These are phyloP conservation scores for Anthostomella pinea DNA, from an alignment of 2,329 filamentous ascomycete genomes.

Conservation along the genomic window DNA sequence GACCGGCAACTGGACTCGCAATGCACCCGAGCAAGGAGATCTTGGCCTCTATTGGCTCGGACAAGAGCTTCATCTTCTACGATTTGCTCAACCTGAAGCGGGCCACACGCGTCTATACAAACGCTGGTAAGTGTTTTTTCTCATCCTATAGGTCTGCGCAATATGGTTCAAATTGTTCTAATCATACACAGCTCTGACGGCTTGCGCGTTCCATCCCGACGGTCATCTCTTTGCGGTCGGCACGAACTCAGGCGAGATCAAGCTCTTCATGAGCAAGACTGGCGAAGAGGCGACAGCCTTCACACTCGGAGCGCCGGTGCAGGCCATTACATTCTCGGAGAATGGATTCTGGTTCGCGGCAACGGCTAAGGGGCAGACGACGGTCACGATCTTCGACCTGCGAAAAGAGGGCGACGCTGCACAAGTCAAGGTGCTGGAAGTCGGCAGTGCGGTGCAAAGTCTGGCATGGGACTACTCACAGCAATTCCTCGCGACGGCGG, in stretches of 20 bases:
- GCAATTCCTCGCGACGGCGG: constrained; percentile 83
- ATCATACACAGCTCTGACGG: constrained; percentile 63
- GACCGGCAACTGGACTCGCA: constrained; percentile 72
- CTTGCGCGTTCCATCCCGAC: constrained; percentile 88
- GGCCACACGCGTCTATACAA: constrained; percentile 75
- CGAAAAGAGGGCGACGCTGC: constrained; percentile 84
- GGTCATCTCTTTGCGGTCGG: constrained; percentile 91
- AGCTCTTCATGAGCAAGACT: constrained; percentile 83
- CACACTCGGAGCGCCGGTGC: constrained; percentile 64
- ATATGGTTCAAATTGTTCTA: too few species aligned
- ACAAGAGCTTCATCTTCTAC: constrained; percentile 92
- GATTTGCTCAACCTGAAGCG: constrained; percentile 67
- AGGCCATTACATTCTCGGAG: constrained; percentile 83
- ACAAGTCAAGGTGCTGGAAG: constrained; percentile 80
- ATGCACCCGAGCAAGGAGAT: constrained; percentile 81
- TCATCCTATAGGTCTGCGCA: too few species aligned
- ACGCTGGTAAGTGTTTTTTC: constrained; percentile 62
- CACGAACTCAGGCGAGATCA: constrained; percentile 74
- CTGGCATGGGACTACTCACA: constrained; percentile 93
- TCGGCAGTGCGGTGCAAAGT: constrained; percentile 71
- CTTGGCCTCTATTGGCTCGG: constrained; percentile 80
- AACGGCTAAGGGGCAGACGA: constrained; percentile 71
- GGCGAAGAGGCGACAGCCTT: constrained; percentile 76
- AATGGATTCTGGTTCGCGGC: constrained; percentile 96
- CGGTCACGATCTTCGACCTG: constrained; percentile 85